Base-by-base conservation (phyloP, 1,139 yeast species). In the Saccharomyces hybrid region DNA sequence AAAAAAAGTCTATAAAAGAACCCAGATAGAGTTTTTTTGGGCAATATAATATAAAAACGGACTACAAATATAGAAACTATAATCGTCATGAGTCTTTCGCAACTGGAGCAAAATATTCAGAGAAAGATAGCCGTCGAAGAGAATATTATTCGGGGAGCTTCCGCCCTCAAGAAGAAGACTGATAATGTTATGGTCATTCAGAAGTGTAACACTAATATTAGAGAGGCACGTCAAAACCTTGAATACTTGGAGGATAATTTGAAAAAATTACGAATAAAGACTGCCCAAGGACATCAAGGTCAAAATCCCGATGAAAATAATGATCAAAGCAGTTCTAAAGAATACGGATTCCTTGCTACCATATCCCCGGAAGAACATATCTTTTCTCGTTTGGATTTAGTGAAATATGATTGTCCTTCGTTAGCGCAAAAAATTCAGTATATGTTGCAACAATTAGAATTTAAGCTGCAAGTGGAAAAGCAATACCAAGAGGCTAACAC, bases 381-480 rank as follows among this genome's bases (percentile, higher is more conserved):
- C 6, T 74, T 62, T 52, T 81, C 91, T 0, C 76, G 88, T 41
- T 74, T 91, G 63, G 99, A 93, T 69, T 75, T 93, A 57, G 80
- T 89, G 68, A 90, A 90, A 64, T 90, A 89, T 68, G 97, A 93
- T 64, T 88, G 97, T 63, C 97, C 97, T 0, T 88, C 96, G 1
- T 75, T 93, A 63, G 97, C 97, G n/a, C 97, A 93, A 65, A 82
- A 95, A 61, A 93, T 93, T 65, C 97, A 89, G 70, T 85, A 88
- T 64, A 91, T 93, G 98, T 78, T 93, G 55, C 97, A 90, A 71
- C 96, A 90, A 70, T 77, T 93, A 55, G 97, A 90, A 68, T 90
- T 91, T 71, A 93, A 93, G 71, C 77, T 91, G 52, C 95, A 91
- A 66, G 96, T 93, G 47, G 99, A 93, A 71, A 84, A 88, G 65